phyloP scores from a whole-genome alignment of 306 rosid genomes.

The Mucuna pruriens region DNA sequence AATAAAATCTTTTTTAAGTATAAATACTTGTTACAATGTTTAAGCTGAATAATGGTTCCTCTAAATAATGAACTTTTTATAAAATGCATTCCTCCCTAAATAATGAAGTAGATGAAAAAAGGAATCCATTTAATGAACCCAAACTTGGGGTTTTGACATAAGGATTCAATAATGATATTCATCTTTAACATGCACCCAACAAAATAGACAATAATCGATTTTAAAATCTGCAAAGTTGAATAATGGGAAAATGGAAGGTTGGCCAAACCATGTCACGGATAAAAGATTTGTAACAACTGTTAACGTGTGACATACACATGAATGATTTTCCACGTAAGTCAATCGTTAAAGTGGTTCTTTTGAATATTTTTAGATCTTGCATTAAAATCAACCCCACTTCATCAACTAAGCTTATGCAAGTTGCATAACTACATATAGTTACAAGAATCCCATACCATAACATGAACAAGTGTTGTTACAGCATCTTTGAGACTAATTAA shows the following conservation, averaged over 20 bases:
- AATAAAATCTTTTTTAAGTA: not conserved
- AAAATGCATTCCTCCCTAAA: not conserved
- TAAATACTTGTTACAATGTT: not conserved
- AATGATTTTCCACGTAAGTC: not conserved
- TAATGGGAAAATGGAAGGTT: not conserved
- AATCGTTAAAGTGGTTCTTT: not conserved
- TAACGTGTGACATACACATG: not conserved
- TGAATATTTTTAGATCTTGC: not conserved
- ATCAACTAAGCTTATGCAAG: not conserved
- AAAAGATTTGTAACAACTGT: not conserved
- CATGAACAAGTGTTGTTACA: conserved; percentile 19
- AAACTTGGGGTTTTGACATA: not conserved
- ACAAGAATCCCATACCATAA: conserved; percentile 41
- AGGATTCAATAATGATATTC: not conserved
- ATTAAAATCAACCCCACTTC: conserved; percentile 11
- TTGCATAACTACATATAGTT: conserved; percentile 5
- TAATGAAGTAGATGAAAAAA: not conserved
- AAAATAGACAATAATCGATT: not conserved
- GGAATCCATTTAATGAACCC: not conserved
- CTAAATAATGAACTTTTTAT: not conserved
- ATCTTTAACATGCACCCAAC: not conserved
- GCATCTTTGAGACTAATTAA: conserved; percentile 28
- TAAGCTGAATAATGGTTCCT: conserved; percentile 3
- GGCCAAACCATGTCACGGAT: conserved; percentile 2
- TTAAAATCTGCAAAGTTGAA: not conserved